Percentiles rank a stretch among this genome's conserved stretches.
Evolutionary conservation across 2,329 filamentous ascomycete species (phyloP).

Genomic region (Scedosporium minutisporum): DNA sequence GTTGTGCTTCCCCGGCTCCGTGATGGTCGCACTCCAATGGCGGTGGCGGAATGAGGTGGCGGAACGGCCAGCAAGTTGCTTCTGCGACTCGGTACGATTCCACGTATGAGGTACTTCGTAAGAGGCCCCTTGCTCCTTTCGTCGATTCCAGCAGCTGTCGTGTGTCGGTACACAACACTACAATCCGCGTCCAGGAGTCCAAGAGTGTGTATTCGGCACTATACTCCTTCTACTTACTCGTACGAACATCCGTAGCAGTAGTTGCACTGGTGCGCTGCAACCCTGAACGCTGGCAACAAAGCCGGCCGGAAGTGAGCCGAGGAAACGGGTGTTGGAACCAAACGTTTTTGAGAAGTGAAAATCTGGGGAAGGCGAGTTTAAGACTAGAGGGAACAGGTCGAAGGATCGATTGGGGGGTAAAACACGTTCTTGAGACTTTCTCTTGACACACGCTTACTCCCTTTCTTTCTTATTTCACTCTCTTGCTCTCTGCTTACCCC

Average conservation of each 20-base stretch:
- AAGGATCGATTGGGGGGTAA: background rate
- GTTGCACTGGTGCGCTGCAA: background rate
- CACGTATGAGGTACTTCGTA: too few relatives aligned
- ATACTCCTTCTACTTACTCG: too few relatives aligned
- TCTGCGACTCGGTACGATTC: too few relatives aligned
- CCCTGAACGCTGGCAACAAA: background rate
- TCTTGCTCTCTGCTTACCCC: background rate
- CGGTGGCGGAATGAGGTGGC: too few relatives aligned
- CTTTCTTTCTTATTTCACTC: background rate
- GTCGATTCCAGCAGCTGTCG: too few relatives aligned
- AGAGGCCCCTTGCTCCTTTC: too few relatives aligned
- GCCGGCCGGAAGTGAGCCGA: background rate
- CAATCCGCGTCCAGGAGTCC: too few relatives aligned
- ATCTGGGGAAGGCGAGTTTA: background rate
- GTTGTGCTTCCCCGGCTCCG: too few relatives aligned
- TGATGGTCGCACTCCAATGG: too few relatives aligned
- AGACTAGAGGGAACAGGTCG: background rate
- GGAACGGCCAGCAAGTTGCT: too few relatives aligned
- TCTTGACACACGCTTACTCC: background rate
- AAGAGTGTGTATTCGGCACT: too few relatives aligned
- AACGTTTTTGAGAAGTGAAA: background rate
- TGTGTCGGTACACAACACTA: too few relatives aligned
- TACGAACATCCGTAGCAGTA: background rate
- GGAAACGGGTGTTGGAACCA: background rate
- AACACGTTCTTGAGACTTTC: background rate